These are phyloP conservation scores for Austroboletus niveus DNA, from an alignment of 1,284 basidiomycete genomes.

Conservation along the genomic window DNA sequence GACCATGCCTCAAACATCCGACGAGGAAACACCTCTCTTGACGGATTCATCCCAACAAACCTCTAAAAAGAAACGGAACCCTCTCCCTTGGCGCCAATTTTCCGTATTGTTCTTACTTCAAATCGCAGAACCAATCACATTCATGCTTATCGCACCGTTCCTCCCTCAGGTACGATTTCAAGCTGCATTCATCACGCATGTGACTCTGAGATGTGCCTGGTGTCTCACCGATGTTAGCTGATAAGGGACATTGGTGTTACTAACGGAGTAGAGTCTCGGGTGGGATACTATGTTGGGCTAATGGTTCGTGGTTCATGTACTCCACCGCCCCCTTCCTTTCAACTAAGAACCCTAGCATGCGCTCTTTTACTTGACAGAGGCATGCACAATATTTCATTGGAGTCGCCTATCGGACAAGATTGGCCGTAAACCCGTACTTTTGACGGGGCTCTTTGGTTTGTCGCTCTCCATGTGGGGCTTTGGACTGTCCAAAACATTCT, in stretches of 20 bases:
- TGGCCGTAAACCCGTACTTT: slow-evolving; percentile 63
- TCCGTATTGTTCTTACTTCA: slow-evolving; percentile 65
- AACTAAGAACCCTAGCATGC: slow-evolving; percentile 40
- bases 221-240: slow-evolving; percentile 34
- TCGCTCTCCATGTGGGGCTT: slow-evolving; percentile 60
- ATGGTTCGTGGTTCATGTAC: slow-evolving; percentile 38
- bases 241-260: slow-evolving; percentile 48
- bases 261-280: slow-evolving; percentile 43
- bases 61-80: neutral
- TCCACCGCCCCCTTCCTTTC: slow-evolving; percentile 2
- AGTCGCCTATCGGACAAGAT: slow-evolving; percentile 62
- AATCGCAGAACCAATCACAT: slow-evolving; percentile 60
- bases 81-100: slow-evolving; percentile 60
- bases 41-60: neutral
- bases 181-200: neutral
- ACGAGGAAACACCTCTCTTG: neutral
- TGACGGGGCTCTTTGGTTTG: slow-evolving; percentile 57
- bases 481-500: slow-evolving; percentile 61
- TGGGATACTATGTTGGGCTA: slow-evolving; percentile 57
- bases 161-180: slow-evolving; percentile 50
- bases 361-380: slow-evolving; percentile 52
- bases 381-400: slow-evolving; percentile 63
- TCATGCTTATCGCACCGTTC: slow-evolving; percentile 75
- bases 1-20: neutral
- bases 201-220: neutral